Conservation (phyloP, 306 rosid species). For the Glycine tomentella region DNA sequence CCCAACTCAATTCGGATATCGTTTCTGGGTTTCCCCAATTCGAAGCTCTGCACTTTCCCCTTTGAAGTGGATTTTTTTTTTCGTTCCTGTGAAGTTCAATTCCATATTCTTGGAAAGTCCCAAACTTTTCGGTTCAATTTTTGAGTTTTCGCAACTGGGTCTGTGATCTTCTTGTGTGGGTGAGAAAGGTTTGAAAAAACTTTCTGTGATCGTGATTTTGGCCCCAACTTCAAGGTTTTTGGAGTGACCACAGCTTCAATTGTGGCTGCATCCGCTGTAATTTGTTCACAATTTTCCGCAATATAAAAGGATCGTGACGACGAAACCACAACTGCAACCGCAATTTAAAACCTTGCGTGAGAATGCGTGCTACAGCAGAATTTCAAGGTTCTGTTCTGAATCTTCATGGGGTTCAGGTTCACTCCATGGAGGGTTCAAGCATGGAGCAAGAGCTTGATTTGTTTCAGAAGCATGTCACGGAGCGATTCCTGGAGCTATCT, state of each 20-base stretch:
- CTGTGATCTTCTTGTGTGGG: background rate
- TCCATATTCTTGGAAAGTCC: background rate
- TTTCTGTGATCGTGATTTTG: too few species aligned
- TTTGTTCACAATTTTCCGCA: background rate
- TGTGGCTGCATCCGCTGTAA: background rate
- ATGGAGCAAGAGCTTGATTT: conserved; percentile 63
- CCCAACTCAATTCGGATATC: conserved; percentile 3
- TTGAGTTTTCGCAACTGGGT: conserved; percentile 35
- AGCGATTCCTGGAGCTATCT: conserved; percentile 58
- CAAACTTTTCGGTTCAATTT: background rate
- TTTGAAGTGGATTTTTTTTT: too few species aligned
- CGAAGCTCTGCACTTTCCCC: background rate
- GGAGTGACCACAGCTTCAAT: background rate
- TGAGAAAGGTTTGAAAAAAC: too few species aligned
- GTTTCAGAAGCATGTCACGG: conserved; percentile 69
- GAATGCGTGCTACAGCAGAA: conserved; percentile 74
- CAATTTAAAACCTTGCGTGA: background rate
- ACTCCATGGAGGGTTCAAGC: conserved; percentile 61
- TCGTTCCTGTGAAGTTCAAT: background rate
- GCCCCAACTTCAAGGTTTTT: background rate
- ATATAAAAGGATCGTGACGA: background rate
- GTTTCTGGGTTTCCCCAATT: background rate
- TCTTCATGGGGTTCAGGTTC: conserved; percentile 57
- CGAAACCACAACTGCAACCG: background rate
- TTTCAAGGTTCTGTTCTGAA: conserved; percentile 59